These are phyloP conservation scores for Fusarium brachygibbosum DNA, from an alignment of 2,329 filamentous ascomycete species.

Conservation along the genomic window DNA sequence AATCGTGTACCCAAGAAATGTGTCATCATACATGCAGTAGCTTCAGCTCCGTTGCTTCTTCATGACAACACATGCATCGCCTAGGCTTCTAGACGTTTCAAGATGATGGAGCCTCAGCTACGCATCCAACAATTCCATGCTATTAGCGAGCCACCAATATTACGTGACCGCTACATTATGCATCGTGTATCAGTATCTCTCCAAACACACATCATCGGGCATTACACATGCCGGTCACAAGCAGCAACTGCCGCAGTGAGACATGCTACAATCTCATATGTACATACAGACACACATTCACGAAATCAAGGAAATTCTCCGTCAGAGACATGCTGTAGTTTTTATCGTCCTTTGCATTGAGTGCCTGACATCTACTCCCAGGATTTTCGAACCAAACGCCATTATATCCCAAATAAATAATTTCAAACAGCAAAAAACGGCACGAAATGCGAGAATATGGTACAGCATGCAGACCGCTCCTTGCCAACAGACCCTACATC, in stretches of 20 bases:
- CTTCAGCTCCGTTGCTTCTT: conserved; percentile 12
- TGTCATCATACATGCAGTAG: conserved; percentile 39
- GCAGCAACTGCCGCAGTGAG: conserved; percentile 18
- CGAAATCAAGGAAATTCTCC: background rate
- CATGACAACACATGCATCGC: conserved; percentile 42
- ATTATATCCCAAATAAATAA: conserved; percentile 44
- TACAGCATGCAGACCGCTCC: conserved; percentile 48
- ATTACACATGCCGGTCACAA: conserved; percentile 26
- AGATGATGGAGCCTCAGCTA: conserved; percentile 29
- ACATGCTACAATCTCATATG: conserved; percentile 15
- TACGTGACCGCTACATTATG: conserved; percentile 24
- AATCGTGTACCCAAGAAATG: conserved; percentile 30
- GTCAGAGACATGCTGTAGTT: conserved; percentile 28
- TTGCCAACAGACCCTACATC: conserved; percentile 45
- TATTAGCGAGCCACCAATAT: conserved; percentile 22
- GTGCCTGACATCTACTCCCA: conserved; percentile 51
- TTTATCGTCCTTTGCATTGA: conserved; percentile 50
- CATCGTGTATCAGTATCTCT: conserved; percentile 12
- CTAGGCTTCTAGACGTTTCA: conserved; percentile 37
- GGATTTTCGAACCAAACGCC: conserved; percentile 51
- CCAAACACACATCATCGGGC: conserved; percentile 10
- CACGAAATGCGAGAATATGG: conserved; percentile 46
- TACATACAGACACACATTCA: conserved; percentile 12
- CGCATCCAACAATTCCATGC: conserved; percentile 18
- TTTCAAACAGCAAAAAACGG: conserved; percentile 42